Evolutionary conservation across 1,139 yeast species (phyloP).

Genomic region (Geotrichum klebahnii): DNA sequence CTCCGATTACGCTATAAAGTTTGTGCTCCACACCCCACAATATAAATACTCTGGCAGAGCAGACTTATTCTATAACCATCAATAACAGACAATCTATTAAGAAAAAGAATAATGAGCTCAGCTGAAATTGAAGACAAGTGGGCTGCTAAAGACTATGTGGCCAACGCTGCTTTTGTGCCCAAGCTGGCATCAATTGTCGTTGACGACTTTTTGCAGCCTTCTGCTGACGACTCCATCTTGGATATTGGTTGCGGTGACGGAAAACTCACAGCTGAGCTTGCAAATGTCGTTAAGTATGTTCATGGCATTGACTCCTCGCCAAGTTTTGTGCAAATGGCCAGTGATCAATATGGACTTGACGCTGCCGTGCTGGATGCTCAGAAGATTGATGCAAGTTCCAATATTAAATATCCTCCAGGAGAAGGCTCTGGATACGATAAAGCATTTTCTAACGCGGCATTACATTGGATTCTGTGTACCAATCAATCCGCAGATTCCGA

Average conservation of each 20-base stretch:
- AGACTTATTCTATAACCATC: no score
- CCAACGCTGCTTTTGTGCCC: conserved; percentile 29
- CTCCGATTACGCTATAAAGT: no score
- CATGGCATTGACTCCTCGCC: conserved; percentile 26
- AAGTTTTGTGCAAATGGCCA: conserved; percentile 23
- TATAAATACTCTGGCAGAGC: no score
- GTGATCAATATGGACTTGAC: conserved; percentile 13
- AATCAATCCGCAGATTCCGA: conserved; percentile 11
- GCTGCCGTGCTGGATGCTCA: conserved; percentile 15
- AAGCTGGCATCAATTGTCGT: conserved; percentile 24
- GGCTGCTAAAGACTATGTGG: conserved; percentile 26
- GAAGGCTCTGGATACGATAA: conserved; percentile 24
- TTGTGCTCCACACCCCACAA: no score
- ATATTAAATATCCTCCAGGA: conserved; percentile 13
- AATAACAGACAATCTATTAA: no score
- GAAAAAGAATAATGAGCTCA: no score
- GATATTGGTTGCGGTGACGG: conserved; percentile 33
- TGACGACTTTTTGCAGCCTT: conserved; percentile 26
- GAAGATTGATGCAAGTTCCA: background rate
- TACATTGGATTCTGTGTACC: conserved; percentile 28
- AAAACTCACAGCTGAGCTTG: conserved; percentile 26
- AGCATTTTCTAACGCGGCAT: conserved; percentile 30
- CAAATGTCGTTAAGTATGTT: conserved; percentile 19
- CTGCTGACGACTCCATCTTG: conserved; percentile 24
- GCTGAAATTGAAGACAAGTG: conserved; percentile 27